phyloP scores from a whole-genome alignment of 2,329 filamentous ascomycete genomes.

The Exophiala phaeomuriformis region DNA sequence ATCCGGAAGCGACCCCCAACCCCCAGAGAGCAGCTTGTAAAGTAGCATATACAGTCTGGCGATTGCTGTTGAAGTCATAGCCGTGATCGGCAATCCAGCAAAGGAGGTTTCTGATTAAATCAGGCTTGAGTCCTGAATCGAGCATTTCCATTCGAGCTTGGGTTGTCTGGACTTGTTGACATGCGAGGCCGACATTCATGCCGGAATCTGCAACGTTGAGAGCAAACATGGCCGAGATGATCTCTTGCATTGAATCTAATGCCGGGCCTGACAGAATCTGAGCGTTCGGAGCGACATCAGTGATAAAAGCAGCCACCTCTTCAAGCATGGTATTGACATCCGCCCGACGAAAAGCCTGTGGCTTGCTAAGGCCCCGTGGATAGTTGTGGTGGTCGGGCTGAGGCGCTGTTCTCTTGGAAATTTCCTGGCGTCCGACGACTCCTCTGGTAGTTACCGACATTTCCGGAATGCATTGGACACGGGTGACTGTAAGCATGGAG shows the following conservation, averaged over 20 bases:
- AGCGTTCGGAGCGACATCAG: constrained; percentile 14
- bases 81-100: constrained; percentile 18
- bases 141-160: constrained; percentile 12
- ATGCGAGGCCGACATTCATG: constrained; percentile 15
- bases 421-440: constrained; percentile 6
- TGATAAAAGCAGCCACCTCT: constrained; percentile 4
- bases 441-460: constrained; percentile 15
- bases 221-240: constrained; percentile 19
- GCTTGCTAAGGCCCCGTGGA: neutral
- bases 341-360: constrained; percentile 10
- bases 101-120: constrained; percentile 15
- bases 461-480: constrained; percentile 23
- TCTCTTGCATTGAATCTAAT: constrained; percentile 7
- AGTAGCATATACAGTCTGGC: constrained; percentile 12
- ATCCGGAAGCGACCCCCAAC: constrained; percentile 14
- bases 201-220: constrained; percentile 20
- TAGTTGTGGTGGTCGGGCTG: neutral
- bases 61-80: constrained; percentile 19
- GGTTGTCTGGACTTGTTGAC: constrained; percentile 13
- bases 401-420: constrained; percentile 1
- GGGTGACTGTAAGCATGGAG: constrained; percentile 22
- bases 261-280: constrained; percentile 12
- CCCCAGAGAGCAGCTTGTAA: constrained; percentile 20
- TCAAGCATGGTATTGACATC: constrained; percentile 7
- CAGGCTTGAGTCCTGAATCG: constrained; percentile 12